A percentile compares a stretch with the other conserved stretches of the same genome.
Conservation (phyloP, 768 basidiomycete genomes). For the Amanita subjunquillea region DNA sequence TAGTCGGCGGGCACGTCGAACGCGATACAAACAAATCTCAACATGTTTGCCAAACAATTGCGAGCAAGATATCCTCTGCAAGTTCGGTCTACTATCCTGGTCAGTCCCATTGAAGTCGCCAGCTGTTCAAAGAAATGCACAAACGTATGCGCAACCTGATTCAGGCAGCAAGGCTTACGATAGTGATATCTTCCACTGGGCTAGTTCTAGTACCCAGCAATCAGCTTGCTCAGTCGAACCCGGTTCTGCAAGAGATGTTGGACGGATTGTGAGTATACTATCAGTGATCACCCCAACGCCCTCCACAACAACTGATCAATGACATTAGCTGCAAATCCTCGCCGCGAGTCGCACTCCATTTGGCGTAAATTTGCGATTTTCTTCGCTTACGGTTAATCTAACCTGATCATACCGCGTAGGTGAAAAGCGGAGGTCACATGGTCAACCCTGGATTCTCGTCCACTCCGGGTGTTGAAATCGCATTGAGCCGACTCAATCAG, state of each 20-base stretch:
- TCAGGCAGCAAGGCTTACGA: not conserved
- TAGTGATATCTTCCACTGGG: not conserved
- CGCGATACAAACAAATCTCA: not conserved
- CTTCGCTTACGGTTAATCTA: no score
- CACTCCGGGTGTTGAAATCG: not conserved
- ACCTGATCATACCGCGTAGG: slow-evolving; percentile 14
- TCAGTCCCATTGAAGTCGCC: not conserved
- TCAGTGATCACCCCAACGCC: not conserved
- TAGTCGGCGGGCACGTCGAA: not conserved
- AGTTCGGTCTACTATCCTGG: slow-evolving; percentile 1
- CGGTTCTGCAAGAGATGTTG: not conserved
- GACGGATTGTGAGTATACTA: not conserved
- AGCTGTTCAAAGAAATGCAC: no score
- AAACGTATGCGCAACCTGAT: not conserved
- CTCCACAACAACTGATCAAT: no score
- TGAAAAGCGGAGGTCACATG: slow-evolving; percentile 41
- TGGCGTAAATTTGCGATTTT: not conserved
- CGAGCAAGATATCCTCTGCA: not conserved
- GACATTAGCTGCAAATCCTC: not conserved
- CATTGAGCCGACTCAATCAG: not conserved
- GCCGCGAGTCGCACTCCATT: not conserved
- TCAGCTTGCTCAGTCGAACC: slow-evolving; percentile 3
- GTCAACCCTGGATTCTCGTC: slow-evolving; percentile 16
- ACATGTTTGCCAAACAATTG: not conserved
- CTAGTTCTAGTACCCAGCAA: not conserved